These are phyloP conservation scores for Candida multigemmis DNA, from an alignment of 805 yeast species.

Conservation along the genomic window DNA sequence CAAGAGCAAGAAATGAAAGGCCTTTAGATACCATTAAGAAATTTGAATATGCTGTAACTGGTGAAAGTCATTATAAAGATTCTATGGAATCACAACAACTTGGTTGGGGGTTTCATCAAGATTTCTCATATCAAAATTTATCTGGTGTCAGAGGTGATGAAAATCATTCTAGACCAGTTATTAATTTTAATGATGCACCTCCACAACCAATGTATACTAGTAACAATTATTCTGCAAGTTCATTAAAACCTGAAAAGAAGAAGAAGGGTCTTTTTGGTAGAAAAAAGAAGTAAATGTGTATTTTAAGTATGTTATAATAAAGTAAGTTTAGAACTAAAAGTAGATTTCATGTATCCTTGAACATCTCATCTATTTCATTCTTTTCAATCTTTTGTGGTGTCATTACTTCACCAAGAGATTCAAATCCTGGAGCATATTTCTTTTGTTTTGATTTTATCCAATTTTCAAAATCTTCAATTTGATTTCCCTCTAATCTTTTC, in stretches of 20 bases:
- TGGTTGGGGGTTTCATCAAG: constrained; percentile 85
- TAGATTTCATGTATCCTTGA: no score
- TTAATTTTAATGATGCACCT: constrained; percentile 29
- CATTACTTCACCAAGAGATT: constrained; percentile 19
- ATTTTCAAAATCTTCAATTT: constrained; percentile 7
- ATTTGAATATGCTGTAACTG: constrained; percentile 91
- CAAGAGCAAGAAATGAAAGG: constrained; percentile 88
- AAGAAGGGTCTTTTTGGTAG: constrained; percentile 77
- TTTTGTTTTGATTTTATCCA: constrained; percentile 24
- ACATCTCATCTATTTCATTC: neutral
- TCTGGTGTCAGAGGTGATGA: constrained; percentile 16
- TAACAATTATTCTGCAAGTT: constrained; percentile 49
- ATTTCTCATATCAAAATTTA: constrained; percentile 49
- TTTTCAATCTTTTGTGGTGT: constrained; percentile 12
- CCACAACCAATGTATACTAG: constrained; percentile 42
- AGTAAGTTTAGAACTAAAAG: no score
- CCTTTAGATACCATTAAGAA: constrained; percentile 93
- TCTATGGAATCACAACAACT: constrained; percentile 69
- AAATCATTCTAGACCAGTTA: constrained; percentile 24
- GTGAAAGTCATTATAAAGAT: constrained; percentile 71
- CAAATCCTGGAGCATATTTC: constrained; percentile 33
- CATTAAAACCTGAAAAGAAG: constrained; percentile 30
- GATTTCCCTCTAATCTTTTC: constrained; percentile 4
- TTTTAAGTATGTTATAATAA: no score
- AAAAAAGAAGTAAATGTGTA: constrained; percentile 34